Conservation (phyloP, 129 eudicot genomes). For the Logfia minima region DNA sequence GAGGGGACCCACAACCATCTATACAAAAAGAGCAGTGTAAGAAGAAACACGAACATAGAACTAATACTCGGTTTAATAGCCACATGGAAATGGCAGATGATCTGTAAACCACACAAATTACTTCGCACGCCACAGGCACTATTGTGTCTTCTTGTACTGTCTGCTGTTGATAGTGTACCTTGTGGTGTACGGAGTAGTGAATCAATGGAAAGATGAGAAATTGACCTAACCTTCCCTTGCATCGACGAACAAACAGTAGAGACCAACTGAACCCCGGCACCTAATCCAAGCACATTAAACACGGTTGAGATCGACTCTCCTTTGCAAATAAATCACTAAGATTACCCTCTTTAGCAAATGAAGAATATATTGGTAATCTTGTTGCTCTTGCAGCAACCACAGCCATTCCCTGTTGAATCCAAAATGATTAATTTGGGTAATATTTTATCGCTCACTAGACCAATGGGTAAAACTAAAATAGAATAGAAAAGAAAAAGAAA, state of each 20-base stretch:
- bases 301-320: conserved; percentile 97
- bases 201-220: neutral
- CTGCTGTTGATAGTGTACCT: neutral
- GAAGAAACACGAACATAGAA: conserved; percentile 13
- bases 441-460: neutral
- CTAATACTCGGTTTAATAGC: conserved; percentile 7
- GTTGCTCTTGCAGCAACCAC: conserved; percentile 99
- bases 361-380: conserved; percentile 92
- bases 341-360: conserved; percentile 98
- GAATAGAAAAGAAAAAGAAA: neutral
- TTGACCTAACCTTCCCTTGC: conserved; percentile 75
- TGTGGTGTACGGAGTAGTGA: neutral
- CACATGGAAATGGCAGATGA: neutral
- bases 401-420: conserved; percentile 85
- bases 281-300: conserved; percentile 87
- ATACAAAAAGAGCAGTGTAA: conserved; percentile 30
- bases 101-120: neutral
- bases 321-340: conserved; percentile 96
- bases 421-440: neutral
- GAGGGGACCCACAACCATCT: conserved; percentile 85
- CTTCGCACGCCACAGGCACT: neutral
- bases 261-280: conserved; percentile 86
- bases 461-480: neutral
- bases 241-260: conserved; percentile 92
- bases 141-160: neutral